These are phyloP conservation scores for Huntiella bhutanensis DNA, from an alignment of 2,329 filamentous ascomycete species.

Conservation along the genomic window DNA sequence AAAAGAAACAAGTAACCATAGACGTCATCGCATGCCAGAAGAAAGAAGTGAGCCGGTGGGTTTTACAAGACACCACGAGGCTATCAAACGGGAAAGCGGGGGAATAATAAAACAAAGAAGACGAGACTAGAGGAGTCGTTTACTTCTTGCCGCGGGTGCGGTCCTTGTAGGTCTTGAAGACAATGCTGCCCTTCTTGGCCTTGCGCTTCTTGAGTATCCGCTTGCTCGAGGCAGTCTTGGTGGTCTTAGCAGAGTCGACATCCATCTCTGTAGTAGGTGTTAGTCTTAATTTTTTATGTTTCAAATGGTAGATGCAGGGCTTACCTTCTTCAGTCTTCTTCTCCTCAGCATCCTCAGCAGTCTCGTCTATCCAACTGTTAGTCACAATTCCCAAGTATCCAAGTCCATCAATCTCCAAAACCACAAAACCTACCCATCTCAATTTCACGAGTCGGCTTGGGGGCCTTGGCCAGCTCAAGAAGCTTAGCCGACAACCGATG, in stretches of 20 bases:
- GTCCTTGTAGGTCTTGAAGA: constrained; percentile 40
- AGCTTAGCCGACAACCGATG: constrained; percentile 75
- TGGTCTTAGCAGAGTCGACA: constrained; percentile 26
- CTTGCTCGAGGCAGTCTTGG: constrained; percentile 24
- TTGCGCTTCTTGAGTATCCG: constrained; percentile 38
- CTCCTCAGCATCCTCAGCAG: constrained; percentile 5
- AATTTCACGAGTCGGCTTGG: constrained; percentile 41
- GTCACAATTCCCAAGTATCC: not conserved
- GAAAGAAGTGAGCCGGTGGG: constrained; percentile 1
- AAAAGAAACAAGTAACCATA: constrained; percentile 4
- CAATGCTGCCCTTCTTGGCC: constrained; percentile 36
- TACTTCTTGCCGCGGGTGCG: constrained; percentile 10
- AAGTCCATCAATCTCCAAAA: not conserved
- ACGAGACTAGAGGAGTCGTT: not conserved
- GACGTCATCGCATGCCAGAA: constrained; percentile 4
- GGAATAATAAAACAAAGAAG: constrained; percentile 1
- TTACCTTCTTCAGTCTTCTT: constrained; percentile 7
- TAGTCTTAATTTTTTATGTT: not conserved
- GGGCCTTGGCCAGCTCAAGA: constrained; percentile 57
- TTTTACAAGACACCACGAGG: not conserved
- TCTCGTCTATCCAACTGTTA: constrained; percentile 5
- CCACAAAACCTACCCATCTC: constrained; percentile 23
- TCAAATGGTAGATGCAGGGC: not conserved
- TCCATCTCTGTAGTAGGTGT: constrained; percentile 30
- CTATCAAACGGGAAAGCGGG: not conserved